Percentiles rank a stretch among this genome's conserved stretches.
Evolutionary conservation across 768 basidiomycete genomes (phyloP).

Genomic region (Xerocomellus intermedius): DNA sequence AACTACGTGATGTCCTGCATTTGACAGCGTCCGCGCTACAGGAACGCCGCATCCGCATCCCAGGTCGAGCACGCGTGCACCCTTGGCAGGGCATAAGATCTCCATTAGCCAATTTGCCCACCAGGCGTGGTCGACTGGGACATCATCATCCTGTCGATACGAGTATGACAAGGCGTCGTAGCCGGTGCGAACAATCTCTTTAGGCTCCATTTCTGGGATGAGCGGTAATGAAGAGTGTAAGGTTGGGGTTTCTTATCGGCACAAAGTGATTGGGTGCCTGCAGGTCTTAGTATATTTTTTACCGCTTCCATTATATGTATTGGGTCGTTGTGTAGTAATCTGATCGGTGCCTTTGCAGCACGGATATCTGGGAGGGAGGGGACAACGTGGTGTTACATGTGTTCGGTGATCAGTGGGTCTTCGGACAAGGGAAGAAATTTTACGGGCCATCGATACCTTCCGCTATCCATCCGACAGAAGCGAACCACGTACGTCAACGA

Average conservation of each 20-base stretch:
- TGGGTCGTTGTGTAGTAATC: background rate
- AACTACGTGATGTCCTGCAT: slow-evolving; percentile 6
- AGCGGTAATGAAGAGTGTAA: slow-evolving; percentile 24
- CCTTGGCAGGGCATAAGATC: background rate
- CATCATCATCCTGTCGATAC: slow-evolving; percentile 2
- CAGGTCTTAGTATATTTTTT: background rate
- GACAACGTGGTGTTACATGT: background rate
- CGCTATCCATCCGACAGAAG: too few species aligned
- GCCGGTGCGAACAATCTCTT: slow-evolving; percentile 1
- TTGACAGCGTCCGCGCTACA: background rate
- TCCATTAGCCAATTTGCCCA: slow-evolving; percentile 1
- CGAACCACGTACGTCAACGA: too few species aligned
- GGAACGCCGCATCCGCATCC: slow-evolving; percentile 11
- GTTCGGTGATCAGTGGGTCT: slow-evolving; percentile 2
- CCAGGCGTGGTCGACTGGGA: background rate
- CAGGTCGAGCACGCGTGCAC: slow-evolving; percentile 5
- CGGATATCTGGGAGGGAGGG: background rate
- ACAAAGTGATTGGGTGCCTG: background rate
- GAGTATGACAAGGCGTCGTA: slow-evolving; percentile 1
- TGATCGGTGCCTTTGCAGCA: background rate
- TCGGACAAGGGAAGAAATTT: background rate
- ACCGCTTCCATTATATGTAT: background rate
- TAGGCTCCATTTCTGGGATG: slow-evolving; percentile 6
- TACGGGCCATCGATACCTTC: background rate
- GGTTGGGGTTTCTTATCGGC: slow-evolving; percentile 9